Conservation (phyloP, 176 grass and related monocot species). For the Pharus latifolius region DNA sequence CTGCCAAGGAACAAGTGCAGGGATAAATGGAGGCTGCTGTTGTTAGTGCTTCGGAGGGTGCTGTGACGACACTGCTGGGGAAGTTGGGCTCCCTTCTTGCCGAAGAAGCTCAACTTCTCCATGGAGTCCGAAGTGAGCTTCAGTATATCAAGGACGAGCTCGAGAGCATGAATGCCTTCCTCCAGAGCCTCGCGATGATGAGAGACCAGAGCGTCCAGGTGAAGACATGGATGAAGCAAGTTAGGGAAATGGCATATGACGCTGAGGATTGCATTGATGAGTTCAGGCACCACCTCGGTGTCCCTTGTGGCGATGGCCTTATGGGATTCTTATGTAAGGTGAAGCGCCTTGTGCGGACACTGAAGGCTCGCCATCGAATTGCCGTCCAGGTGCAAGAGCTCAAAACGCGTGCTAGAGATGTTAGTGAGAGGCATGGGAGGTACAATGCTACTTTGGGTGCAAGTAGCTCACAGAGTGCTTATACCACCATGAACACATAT, state of each 20-base stretch:
- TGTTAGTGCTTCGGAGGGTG: neutral
- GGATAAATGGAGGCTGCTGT: neutral
- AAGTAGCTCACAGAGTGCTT: no score
- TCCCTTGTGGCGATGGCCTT: no score
- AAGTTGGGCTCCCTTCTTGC: neutral
- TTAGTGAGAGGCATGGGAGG: no score
- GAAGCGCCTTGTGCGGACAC: no score
- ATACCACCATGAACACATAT: no score
- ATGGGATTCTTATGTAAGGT: no score
- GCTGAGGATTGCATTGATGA: neutral
- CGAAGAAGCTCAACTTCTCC: neutral
- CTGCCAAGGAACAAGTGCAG: no score
- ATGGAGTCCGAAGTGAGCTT: neutral
- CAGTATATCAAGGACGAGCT: slow-evolving; percentile 16
- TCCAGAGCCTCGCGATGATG: neutral
- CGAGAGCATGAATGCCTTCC: slow-evolving; percentile 1
- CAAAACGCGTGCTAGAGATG: no score
- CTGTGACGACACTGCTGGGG: neutral
- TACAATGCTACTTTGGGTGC: no score
- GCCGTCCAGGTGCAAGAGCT: no score
- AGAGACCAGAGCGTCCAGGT: neutral
- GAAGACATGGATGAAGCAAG: slow-evolving; percentile 6
- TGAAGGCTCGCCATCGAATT: no score
- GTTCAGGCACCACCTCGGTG: neutral
- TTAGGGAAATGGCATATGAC: neutral